A percentile compares a stretch with the other conserved stretches of the same genome.
These are phyloP conservation scores for Cyphellophora attinorum DNA, from an alignment of 2,329 filamentous ascomycete species.

Conservation along the genomic window DNA sequence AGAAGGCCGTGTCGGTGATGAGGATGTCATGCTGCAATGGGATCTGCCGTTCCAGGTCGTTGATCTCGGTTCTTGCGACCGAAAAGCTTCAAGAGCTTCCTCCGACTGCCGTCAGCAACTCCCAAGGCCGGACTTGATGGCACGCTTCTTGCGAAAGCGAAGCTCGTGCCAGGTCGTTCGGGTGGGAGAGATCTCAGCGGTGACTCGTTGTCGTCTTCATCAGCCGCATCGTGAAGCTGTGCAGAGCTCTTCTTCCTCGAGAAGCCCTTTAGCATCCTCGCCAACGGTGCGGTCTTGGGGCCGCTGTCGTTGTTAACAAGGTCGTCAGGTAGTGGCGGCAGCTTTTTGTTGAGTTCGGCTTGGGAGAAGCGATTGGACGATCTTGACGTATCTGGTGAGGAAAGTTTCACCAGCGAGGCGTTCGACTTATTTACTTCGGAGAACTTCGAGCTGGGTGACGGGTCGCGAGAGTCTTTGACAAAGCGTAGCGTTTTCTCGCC, in stretches of 20 bases:
- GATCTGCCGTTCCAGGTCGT: no score
- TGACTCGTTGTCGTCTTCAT: background rate
- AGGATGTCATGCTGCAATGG: no score
- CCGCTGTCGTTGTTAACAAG: background rate
- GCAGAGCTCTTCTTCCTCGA: constrained; percentile 15
- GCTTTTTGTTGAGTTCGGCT: constrained; percentile 13
- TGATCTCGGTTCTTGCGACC: background rate
- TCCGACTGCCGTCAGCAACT: no score
- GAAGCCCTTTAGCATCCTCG: constrained; percentile 12
- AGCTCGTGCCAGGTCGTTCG: background rate
- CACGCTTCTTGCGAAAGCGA: background rate
- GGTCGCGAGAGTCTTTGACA: background rate
- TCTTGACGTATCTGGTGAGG: background rate
- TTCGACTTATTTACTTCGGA: no score
- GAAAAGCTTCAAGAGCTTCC: background rate
- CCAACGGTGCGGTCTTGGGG: background rate
- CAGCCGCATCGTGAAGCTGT: background rate
- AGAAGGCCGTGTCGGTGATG: no score
- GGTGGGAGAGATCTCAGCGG: background rate
- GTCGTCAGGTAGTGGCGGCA: constrained; percentile 11
- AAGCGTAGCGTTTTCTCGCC: background rate
- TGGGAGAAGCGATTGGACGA: constrained; percentile 4
- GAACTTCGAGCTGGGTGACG: background rate
- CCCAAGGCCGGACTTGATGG: background rate
- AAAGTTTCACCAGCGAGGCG: no score